phyloP scores from a whole-genome alignment of 768 basidiomycete genomes.

The Boletellus emodensis region DNA sequence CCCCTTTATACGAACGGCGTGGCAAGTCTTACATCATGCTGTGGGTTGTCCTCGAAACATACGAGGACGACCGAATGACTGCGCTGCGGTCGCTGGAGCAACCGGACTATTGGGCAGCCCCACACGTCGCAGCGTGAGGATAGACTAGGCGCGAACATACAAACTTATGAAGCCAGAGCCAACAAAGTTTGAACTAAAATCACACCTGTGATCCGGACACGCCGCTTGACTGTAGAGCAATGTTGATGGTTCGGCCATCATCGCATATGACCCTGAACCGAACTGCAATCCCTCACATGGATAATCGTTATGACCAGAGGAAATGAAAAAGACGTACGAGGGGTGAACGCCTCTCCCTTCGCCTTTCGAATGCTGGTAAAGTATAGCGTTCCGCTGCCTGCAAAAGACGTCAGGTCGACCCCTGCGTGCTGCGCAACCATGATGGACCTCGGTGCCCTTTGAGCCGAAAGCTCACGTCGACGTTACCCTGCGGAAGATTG shows the following conservation, averaged over 20 bases:
- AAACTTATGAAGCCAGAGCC: no score
- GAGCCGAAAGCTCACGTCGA: constrained; percentile 73
- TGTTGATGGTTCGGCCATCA: constrained; percentile 47
- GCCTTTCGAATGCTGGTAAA: constrained; percentile 79
- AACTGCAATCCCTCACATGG: constrained; percentile 35
- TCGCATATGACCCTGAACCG: constrained; percentile 67
- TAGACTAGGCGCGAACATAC: no score
- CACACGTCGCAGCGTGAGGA: background rate
- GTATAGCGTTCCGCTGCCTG: constrained; percentile 76
- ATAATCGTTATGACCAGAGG: no score
- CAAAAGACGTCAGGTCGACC: background rate
- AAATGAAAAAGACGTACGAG: constrained; percentile 37
- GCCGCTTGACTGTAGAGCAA: constrained; percentile 8
- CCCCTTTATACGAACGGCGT: constrained; percentile 9
- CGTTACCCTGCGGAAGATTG: constrained; percentile 68
- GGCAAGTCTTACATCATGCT: constrained; percentile 3
- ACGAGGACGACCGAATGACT: background rate
- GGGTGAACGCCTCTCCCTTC: constrained; percentile 66
- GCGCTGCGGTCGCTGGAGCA: no score
- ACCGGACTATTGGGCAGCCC: background rate
- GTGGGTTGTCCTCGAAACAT: background rate
- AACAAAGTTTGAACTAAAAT: background rate
- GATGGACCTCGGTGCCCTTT: constrained; percentile 63
- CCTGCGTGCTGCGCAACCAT: background rate
- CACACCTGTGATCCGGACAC: background rate